A percentile compares a stretch with the other conserved stretches of the same genome.
These are phyloP conservation scores for Eragrostis nindensis DNA, from an alignment of 176 grass and related monocot species.

Conservation along the genomic window DNA sequence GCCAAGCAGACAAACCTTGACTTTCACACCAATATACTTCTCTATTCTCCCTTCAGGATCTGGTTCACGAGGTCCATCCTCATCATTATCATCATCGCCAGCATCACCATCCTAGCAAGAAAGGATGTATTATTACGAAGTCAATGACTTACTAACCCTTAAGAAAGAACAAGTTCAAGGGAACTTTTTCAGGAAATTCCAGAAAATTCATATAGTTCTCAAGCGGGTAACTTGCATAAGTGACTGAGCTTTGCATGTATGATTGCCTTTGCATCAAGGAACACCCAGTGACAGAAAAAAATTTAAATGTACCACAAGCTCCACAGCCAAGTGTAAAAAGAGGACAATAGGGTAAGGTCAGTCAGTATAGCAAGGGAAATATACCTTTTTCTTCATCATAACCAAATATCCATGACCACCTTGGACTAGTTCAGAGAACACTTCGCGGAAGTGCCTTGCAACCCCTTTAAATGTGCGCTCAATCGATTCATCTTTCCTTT, in stretches of 20 bases:
- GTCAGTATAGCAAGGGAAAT: slow-evolving; percentile 18
- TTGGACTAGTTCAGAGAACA: slow-evolving; percentile 95
- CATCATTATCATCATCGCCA: slow-evolving; percentile 84
- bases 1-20: slow-evolving; percentile 67
- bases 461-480: slow-evolving; percentile 99
- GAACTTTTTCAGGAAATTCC: background rate
- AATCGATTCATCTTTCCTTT: slow-evolving; percentile 99
- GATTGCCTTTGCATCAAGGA: slow-evolving; percentile 16
- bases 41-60: slow-evolving; percentile 95
- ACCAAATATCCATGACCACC: slow-evolving; percentile 90
- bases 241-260: background rate
- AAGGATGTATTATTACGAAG: slow-evolving; percentile 19
- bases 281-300: background rate
- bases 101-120: slow-evolving; percentile 81
- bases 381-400: slow-evolving; percentile 99
- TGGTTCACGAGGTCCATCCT: slow-evolving; percentile 71
- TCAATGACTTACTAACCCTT: background rate
- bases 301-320: slow-evolving; percentile 17
- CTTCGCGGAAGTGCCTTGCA: slow-evolving; percentile 91
- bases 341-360: slow-evolving; percentile 17
- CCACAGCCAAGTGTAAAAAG: slow-evolving; percentile 6
- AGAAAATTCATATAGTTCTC: slow-evolving; percentile 24
- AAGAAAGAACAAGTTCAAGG: background rate
- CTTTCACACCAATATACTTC: slow-evolving; percentile 97
- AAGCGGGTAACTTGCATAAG: slow-evolving; percentile 5